Base-by-base conservation (phyloP, 2,329 filamentous ascomycete genomes). In the Boeremia lycopersici region DNA sequence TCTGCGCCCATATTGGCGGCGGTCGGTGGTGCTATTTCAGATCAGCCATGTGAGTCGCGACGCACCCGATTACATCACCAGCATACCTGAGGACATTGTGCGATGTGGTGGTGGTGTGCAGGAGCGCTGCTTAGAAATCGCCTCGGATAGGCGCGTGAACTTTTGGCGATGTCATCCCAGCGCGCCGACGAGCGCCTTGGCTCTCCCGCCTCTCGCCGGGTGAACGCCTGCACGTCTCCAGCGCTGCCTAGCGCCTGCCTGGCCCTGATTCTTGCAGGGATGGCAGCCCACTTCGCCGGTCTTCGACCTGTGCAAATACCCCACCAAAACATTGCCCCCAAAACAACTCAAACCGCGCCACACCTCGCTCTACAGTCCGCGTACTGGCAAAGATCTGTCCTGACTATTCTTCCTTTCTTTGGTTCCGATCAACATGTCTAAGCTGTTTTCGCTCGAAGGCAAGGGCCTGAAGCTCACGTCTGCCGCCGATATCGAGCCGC, bases 391-490 rank as follows among this genome's bases (percentile, higher is more conserved):
- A 33, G 10, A 29, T 8, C 17, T 29, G 9, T 13, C 17, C 35
- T 26, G 36, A 41, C 23, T 25, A 33, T 38, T 33, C 9, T 31
- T 12, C 26, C 29, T 56, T 53, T 45, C 33, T 49, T 46, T 41
- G 44, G 53, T 42, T 25, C 45, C 12, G 31, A 28, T 23, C 38
- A 62, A 26, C 40, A 84, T 83, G 79, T 68, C 77, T 52, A 92
- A 89, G 75, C 74, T 91, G 71, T 98, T 97, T 79, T 93, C 92
- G 66, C 86, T 98, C 64, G 90, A 96, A 77, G 92, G 90, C 77
- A 95, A 89, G 81, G 89, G 89, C 70, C 85, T 98, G 68, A 97
- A 96, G 82, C 89, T 99, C 72, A 88, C 96, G 80, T 91, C 88
- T 35, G 91, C 90, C 46, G 89, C 86, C 62, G 92, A 98, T 76